Evolutionary conservation across 108 stramenopile genomes (phyloP).

Genomic region (Pseudonitzschia delicatissima): DNA sequence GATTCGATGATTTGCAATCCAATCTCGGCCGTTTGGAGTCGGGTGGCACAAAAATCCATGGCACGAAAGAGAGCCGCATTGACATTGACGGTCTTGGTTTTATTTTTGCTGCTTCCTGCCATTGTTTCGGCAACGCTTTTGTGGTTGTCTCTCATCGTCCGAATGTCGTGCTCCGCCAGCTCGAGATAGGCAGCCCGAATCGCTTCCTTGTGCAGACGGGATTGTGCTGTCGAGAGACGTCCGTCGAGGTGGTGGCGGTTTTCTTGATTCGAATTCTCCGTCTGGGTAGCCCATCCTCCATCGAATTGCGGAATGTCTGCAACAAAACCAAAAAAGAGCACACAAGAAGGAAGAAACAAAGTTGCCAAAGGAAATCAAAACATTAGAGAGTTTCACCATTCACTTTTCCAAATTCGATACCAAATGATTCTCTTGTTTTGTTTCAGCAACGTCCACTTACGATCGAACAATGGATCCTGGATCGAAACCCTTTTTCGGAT

Average conservation of each 20-base stretch:
- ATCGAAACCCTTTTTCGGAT: neutral
- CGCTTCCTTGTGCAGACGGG: conserved; percentile 75
- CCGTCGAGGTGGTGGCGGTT: conserved; percentile 46
- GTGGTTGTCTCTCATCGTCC: conserved; percentile 33
- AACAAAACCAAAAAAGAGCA: neutral
- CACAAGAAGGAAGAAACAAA: too few relatives aligned
- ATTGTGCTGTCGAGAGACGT: conserved; percentile 64
- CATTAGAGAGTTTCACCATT: too few relatives aligned
- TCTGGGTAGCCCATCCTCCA: conserved; percentile 12
- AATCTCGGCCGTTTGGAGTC: conserved; percentile 53
- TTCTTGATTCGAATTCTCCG: conserved; percentile 26
- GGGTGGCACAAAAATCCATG: conserved; percentile 64
- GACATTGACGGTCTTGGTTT: conserved; percentile 23
- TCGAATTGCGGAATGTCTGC: neutral
- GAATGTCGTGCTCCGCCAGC: conserved; percentile 33
- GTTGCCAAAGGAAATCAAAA: too few relatives aligned
- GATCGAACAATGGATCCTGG: neutral
- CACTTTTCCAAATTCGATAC: neutral
- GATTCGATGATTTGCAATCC: conserved; percentile 53
- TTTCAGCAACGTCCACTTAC: neutral
- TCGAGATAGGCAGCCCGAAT: conserved; percentile 70
- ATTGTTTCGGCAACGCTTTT: neutral
- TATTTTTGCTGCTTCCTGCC: neutral
- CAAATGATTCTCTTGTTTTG: neutral
- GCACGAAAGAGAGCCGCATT: conserved; percentile 37